These are phyloP conservation scores for Maudiozyma humilis DNA, from an alignment of 1,139 yeast genomes.

Conservation along the genomic window DNA sequence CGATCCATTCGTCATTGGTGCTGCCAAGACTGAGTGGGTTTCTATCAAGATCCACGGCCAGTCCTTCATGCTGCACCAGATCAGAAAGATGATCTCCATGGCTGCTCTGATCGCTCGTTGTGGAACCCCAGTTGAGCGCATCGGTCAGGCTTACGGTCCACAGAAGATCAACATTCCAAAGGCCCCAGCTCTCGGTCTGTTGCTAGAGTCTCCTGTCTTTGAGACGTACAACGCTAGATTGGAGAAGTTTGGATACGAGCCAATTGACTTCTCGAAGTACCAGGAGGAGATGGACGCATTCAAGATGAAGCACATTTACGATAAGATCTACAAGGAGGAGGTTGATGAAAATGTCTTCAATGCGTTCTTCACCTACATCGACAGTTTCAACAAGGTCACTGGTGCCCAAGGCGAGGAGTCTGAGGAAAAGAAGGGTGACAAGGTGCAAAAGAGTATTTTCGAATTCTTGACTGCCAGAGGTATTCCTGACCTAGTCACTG, in stretches of 20 bases:
- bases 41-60: constrained; percentile 96
- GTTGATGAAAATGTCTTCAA: constrained; percentile 77
- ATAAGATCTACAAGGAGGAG: constrained; percentile 85
- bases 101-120: constrained; percentile 79
- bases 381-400: constrained; percentile 46
- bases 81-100: constrained; percentile 96
- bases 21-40: constrained; percentile 92
- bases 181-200: constrained; percentile 91
- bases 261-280: constrained; percentile 61
- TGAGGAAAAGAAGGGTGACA: constrained; percentile 20
- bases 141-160: constrained; percentile 68
- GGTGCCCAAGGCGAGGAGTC: constrained; percentile 27
- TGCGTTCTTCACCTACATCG: constrained; percentile 84
- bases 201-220: constrained; percentile 87
- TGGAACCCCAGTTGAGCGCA: constrained; percentile 71
- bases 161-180: constrained; percentile 84
- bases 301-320: constrained; percentile 83
- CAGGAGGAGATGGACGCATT: constrained; percentile 69
- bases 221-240: constrained; percentile 72
- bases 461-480: constrained; percentile 69
- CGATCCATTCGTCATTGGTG: constrained; percentile 88
- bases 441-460: constrained; percentile 43
- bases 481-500: constrained; percentile 29
- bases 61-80: constrained; percentile 96
- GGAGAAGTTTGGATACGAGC: constrained; percentile 70